phyloP scores from a whole-genome alignment of 202 grass and related monocot species.

The Schoenoplectus tabernaemontani region DNA sequence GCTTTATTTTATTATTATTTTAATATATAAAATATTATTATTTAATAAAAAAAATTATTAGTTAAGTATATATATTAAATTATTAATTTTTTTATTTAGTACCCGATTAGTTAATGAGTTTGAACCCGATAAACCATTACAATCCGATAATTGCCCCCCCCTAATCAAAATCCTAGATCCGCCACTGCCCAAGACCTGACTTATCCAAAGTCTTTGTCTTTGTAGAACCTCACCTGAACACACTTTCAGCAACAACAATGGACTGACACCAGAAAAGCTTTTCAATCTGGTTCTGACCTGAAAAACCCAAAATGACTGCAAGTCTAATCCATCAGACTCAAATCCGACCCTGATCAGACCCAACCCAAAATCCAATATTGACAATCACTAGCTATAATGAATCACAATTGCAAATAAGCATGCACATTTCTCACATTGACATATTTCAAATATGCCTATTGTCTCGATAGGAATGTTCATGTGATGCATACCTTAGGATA shows the following conservation, averaged over 20 bases:
- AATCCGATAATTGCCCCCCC: no score
- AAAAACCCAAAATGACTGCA: background rate
- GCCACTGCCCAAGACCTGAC: background rate
- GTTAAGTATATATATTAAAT: no score
- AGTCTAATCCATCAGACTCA: background rate
- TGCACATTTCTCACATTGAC: conserved; percentile 1
- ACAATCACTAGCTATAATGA: background rate
- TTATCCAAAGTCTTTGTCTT: background rate
- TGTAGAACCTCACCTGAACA: background rate
- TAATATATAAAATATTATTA: no score
- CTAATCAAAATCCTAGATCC: no score
- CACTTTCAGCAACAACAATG: background rate
- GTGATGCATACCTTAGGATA: conserved; percentile 65
- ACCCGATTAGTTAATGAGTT: no score
- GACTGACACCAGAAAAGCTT: background rate
- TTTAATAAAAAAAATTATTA: no score
- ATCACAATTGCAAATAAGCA: background rate
- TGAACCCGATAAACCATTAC: no score
- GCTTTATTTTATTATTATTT: no score
- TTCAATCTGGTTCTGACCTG: background rate
- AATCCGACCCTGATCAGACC: background rate
- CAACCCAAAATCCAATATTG: background rate
- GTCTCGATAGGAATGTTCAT: background rate
- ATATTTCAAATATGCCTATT: background rate
- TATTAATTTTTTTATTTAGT: no score